Evolutionary conservation across 345 rosid genomes (phyloP), one percentile per base, ranked within the genome.

Genomic region (Barbarea vulgaris): DNA sequence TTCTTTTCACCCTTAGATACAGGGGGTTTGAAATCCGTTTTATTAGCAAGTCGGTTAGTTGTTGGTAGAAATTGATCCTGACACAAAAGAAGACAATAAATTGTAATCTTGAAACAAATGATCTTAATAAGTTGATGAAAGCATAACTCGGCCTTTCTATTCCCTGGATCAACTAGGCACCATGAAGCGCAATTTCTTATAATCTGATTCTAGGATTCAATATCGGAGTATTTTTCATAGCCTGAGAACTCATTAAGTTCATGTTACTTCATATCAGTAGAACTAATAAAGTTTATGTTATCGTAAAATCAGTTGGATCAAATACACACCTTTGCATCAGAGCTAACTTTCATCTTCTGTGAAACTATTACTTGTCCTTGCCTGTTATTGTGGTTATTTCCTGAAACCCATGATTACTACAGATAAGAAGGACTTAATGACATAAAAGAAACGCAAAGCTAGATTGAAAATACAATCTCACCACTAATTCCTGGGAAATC

Each of bases 1-100:
- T 28, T 68, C 84, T 85, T 94, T 64, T 66, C 86, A 81, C 87
- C 89, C 28, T 73, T 74, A 17, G 58, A 56, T 76, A 77, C 75
- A 25, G 60, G 81, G 54, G 81, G 54, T n/a, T 57, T 70, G 79
- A 71, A 55, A 14, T 17, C 79, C 63, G 76, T 48, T 10, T 64
- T 83, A 46, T 72, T 77, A 80, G 77, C 79, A 79, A 39, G 80
- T 48, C 5, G 78, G 58, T 48, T 70, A 70, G 54, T 33, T 69
- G 64, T 51, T 61, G 67, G 51, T 41, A 59, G 72, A 72, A 42
- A 46, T 17, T 77, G 83, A 57, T 50, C 86, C 96, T 86, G 82
- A 72, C 76, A 80, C 60, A 68, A 77, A 77, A 80, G 37, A 66
- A 63, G 71, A 44, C 10, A 65, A 22, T 3, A 62, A 70, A 55